Percentiles rank a stretch among this genome's conserved stretches.
Evolutionary conservation across 495 filamentous ascomycete species (phyloP).

Genomic region (Hyaloscypha variabilis): DNA sequence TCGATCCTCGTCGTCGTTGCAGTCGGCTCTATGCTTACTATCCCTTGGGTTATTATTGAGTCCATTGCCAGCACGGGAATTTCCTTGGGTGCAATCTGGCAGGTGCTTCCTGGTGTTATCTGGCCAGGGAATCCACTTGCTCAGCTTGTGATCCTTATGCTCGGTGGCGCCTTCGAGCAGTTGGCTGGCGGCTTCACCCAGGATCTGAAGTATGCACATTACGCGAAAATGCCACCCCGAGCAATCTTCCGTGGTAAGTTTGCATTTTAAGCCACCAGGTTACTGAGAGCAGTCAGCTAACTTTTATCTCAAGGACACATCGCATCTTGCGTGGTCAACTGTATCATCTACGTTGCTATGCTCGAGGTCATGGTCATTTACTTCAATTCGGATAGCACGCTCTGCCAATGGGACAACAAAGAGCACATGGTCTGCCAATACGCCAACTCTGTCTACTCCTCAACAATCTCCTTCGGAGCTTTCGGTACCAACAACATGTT

Average conservation of each 20-base stretch:
- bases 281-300: too few species aligned
- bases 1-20: not conserved
- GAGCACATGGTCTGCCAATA: not conserved
- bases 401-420: not conserved
- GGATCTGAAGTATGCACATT: slow-evolving; percentile 63
- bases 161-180: not conserved
- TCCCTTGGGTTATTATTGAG: slow-evolving; percentile 10
- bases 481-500: not conserved
- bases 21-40: not conserved
- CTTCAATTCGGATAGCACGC: not conserved
- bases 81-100: not conserved
- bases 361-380: not conserved
- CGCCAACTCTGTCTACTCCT: not conserved
- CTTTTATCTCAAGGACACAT: too few species aligned
- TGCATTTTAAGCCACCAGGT: too few species aligned
- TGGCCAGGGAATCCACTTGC: not conserved
- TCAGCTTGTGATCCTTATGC: not conserved
- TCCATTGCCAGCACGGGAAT: not conserved
- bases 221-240: slow-evolving; percentile 62
- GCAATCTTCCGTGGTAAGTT: slow-evolving; percentile 8
- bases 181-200: slow-evolving; percentile 39
- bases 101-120: not conserved
- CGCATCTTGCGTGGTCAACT: not conserved
- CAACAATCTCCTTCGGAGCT: not conserved
- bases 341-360: not conserved